phyloP scores from a whole-genome alignment of 768 basidiomycete genomes.

The Termitomyces sp. region DNA sequence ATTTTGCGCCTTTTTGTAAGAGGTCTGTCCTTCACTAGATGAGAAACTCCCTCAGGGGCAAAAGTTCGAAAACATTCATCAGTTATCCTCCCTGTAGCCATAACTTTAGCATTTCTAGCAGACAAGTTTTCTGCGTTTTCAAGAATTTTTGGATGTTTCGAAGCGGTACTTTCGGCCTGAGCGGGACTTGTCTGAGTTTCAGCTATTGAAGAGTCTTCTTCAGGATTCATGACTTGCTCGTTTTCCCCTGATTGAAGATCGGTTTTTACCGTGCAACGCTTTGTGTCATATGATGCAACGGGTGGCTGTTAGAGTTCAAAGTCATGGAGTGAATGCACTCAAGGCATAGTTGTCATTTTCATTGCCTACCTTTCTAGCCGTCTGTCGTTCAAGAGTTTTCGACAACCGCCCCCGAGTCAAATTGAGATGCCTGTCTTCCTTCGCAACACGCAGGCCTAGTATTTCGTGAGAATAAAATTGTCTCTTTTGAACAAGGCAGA shows the following conservation, averaged over 20 bases:
- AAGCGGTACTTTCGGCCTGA: neutral
- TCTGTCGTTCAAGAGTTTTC: constrained; percentile 17
- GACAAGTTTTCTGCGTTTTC: constrained; percentile 1
- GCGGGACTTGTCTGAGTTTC: neutral
- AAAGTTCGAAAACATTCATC: neutral
- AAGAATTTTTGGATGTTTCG: neutral
- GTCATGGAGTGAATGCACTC: neutral
- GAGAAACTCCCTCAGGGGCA: neutral
- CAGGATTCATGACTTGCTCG: neutral
- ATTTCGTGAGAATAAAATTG: constrained; percentile 20
- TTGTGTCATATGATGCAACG: neutral
- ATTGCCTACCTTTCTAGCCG: constrained; percentile 5
- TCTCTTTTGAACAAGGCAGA: constrained; percentile 15
- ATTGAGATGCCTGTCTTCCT: constrained; percentile 59
- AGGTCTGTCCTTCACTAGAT: neutral
- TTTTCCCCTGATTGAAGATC: neutral
- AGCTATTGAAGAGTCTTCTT: neutral
- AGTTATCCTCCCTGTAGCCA: constrained; percentile 13
- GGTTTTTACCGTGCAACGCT: neutral
- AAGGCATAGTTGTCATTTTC: neutral
- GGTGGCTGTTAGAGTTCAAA: neutral
- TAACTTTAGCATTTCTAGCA: constrained; percentile 11
- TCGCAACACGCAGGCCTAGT: constrained; percentile 56
- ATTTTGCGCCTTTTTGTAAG: neutral
- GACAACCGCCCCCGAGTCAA: constrained; percentile 37